Conservation (phyloP, 2,329 filamentous ascomycete species). For the Sordariomycetes sp. region DNA sequence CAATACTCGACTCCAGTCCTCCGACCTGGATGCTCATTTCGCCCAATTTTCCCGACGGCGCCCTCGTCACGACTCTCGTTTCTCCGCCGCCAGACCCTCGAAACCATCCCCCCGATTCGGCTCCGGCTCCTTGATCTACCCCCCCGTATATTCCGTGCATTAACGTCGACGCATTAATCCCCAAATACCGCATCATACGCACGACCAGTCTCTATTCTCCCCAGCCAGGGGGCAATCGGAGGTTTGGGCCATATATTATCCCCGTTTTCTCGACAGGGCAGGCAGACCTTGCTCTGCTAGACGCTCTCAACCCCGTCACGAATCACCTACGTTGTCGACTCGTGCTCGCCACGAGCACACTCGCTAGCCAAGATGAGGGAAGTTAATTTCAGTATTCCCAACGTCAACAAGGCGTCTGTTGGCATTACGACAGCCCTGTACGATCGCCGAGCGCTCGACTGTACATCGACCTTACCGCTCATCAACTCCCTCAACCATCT, state of each 20-base stretch:
- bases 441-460: conserved; percentile 93
- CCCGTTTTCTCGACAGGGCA: background rate
- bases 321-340: background rate
- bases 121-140: background rate
- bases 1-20: background rate
- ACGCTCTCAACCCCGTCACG: background rate
- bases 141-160: background rate
- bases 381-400: conserved; percentile 98
- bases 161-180: background rate
- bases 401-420: conserved; percentile 98
- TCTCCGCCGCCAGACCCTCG: background rate
- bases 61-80: background rate
- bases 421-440: conserved; percentile 98
- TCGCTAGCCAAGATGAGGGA: conserved; percentile 70
- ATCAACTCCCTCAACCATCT: conserved; percentile 99
- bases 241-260: conserved; percentile 1
- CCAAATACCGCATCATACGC: conserved; percentile 2
- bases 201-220: conserved; percentile 2
- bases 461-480: conserved; percentile 90
- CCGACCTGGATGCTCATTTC: background rate
- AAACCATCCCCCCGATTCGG: background rate
- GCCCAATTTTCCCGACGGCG: background rate
- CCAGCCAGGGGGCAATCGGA: conserved; percentile 2
- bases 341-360: background rate
- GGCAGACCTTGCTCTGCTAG: background rate